Evolutionary conservation across 2,329 filamentous ascomycete species (phyloP).

Genomic region (Diplocarpon mali): DNA sequence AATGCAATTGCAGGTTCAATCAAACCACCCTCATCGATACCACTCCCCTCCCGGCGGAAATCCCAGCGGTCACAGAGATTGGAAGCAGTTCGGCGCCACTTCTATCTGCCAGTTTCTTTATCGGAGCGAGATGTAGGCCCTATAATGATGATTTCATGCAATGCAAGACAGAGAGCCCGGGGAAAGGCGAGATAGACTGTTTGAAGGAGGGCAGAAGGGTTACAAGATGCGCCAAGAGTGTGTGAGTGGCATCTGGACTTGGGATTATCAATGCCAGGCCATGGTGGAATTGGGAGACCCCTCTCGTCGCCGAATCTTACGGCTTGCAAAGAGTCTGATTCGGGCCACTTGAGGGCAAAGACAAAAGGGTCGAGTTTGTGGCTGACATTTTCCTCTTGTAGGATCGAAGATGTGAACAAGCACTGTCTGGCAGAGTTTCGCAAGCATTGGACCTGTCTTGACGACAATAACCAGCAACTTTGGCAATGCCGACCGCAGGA

Average conservation of each 20-base stretch:
- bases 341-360: too few relatives aligned
- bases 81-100: conserved; percentile 88
- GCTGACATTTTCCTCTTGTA: conserved; percentile 30
- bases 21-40: conserved; percentile 90
- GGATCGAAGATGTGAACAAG: conserved; percentile 91
- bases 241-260: conserved; percentile 52
- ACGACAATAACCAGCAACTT: conserved; percentile 95
- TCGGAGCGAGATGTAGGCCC: conserved; percentile 83
- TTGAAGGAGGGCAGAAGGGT: conserved; percentile 94
- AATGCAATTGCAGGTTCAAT: conserved; percentile 62
- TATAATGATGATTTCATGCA: conserved; percentile 99
- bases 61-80: conserved; percentile 89
- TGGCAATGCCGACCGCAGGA: conserved; percentile 89
- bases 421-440: conserved; percentile 87
- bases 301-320: too few relatives aligned
- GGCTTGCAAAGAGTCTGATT: too few relatives aligned
- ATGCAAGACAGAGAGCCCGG: conserved; percentile 92
- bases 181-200: conserved; percentile 86
- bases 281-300: too few relatives aligned
- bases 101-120: conserved; percentile 88
- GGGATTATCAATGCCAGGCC: not conserved
- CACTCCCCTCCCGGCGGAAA: conserved; percentile 82
- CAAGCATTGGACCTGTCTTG: conserved; percentile 87
- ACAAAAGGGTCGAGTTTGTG: not conserved
- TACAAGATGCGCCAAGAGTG: conserved; percentile 89